A percentile compares a stretch with the other conserved stretches of the same genome.
phyloP scores from a whole-genome alignment of 2,329 filamentous ascomycete genomes.

The Aplosporella prunicola region DNA sequence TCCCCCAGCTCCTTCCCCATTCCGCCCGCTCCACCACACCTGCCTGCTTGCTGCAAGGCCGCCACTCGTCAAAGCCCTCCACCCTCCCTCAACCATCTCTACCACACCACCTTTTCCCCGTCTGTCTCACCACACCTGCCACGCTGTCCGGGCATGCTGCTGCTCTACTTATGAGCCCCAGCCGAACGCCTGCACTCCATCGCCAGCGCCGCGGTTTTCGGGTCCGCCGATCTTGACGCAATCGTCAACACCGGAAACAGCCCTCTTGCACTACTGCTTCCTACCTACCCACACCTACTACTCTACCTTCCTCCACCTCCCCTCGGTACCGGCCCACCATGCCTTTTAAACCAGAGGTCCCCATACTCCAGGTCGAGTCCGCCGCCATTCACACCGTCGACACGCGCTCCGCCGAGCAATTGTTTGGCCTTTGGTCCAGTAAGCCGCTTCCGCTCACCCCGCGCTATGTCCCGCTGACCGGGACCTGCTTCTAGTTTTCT shows the following conservation, averaged over 20 bases:
- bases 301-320: constrained; percentile 2
- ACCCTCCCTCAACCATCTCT: background rate
- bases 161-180: constrained; percentile 8
- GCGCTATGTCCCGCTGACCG: constrained; percentile 12
- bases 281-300: background rate
- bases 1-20: background rate
- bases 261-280: constrained; percentile 7
- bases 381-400: constrained; percentile 92
- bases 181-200: constrained; percentile 7
- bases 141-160: constrained; percentile 10
- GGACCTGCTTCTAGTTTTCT: constrained; percentile 58
- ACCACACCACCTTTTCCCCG: background rate
- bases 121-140: constrained; percentile 12
- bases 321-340: constrained; percentile 41
- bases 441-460: constrained; percentile 31
- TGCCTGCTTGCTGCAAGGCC: constrained; percentile 9
- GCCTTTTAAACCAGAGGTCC: constrained; percentile 73
- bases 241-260: constrained; percentile 15
- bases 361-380: constrained; percentile 84
- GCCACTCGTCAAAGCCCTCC: constrained; percentile 8
- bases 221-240: constrained; percentile 19
- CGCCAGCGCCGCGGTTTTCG: constrained; percentile 10
- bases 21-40: background rate
- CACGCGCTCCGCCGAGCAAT: constrained; percentile 81
- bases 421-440: constrained; percentile 98